Evolutionary conservation across 106 monocot species (phyloP), one percentile per base, ranked within the genome.

Genomic region (Amphibolis antarctica): DNA sequence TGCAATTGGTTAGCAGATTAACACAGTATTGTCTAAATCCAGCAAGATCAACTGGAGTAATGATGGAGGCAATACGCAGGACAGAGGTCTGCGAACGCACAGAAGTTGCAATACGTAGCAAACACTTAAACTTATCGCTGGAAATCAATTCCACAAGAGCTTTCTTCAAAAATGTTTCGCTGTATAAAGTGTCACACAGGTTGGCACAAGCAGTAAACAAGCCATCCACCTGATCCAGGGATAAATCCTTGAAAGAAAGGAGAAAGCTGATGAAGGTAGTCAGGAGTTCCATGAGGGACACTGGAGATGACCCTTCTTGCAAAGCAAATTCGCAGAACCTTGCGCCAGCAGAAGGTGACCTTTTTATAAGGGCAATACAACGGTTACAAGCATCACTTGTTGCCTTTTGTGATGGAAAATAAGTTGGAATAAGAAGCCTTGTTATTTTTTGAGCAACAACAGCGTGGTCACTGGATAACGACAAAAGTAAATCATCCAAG

Each of bases 261-360:
- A 75, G 66, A 22, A 85, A 75, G 60, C 31, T 42, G 23, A 79
- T 31, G 59, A 53, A 85, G 45, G 78, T 62, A 63, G 53, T 87
- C 22, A 78, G 60, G 65, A 98, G 87, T 46, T 91, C 98, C 21
- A 81, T 29, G 21, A 98, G 87, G 52, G 90, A 82, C 53, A 72
- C 83, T 24, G 74, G 56, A 28, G 84, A 75, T 59, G 91, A 86
- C 0, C 91, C 90, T 73, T 98, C 91, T 27, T 75, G 72, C 10
- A 81, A 68, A 67, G 80, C 82, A 80, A 84, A 87, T 75, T 85
- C 85, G 82, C 98, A 98, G 67, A 98, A 98, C 54, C 98, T 84
- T 68, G 87, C 86, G 26, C 87, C 86, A 47, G 98, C 98, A 67
- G 59, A 15, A 51, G 91, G 98, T 66, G 78, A 82, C 62, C 90